phyloP scores from a whole-genome alignment of 352 stramenopile genomes.

The Phytopythium sindhum region DNA sequence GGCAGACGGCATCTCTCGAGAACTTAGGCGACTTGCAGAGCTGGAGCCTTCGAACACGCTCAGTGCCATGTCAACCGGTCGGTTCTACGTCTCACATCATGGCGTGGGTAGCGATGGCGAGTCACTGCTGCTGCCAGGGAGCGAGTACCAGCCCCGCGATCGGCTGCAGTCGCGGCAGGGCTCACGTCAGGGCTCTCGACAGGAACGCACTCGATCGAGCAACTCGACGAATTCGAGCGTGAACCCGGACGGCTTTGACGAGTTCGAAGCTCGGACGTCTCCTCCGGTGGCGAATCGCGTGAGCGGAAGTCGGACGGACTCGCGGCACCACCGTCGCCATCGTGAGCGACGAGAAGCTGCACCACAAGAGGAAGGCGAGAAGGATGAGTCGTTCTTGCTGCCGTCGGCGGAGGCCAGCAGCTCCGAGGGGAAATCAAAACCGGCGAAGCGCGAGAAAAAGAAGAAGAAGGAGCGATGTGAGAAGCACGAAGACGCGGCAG shows the following conservation, averaged over 20 bases:
- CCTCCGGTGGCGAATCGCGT: not conserved
- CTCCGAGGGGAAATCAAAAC: constrained; percentile 33
- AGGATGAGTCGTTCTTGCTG: not conserved
- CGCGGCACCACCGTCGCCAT: constrained; percentile 26
- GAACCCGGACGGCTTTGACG: constrained; percentile 27
- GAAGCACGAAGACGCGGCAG: constrained; percentile 16
- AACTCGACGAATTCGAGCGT: not conserved
- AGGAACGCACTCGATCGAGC: constrained; percentile 8
- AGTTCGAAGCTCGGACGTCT: constrained; percentile 37
- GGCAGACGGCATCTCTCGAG: not conserved
- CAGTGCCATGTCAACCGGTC: not conserved
- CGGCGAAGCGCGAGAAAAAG: constrained; percentile 47
- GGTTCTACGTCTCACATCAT: not conserved
- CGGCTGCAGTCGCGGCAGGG: constrained; percentile 75
- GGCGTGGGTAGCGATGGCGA: constrained; percentile 19
- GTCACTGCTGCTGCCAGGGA: constrained; percentile 19
- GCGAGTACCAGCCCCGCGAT: constrained; percentile 68
- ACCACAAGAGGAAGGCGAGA: constrained; percentile 21
- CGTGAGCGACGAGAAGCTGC: constrained; percentile 6
- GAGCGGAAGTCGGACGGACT: constrained; percentile 19
- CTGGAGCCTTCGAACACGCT: not conserved
- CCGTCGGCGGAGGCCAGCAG: constrained; percentile 17
- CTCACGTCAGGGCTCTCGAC: constrained; percentile 49
- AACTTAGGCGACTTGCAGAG: not conserved
- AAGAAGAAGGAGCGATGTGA: constrained; percentile 55